Evolutionary conservation across 768 basidiomycete species (phyloP).

Genomic region (Cantharellus cinnabarinus): DNA sequence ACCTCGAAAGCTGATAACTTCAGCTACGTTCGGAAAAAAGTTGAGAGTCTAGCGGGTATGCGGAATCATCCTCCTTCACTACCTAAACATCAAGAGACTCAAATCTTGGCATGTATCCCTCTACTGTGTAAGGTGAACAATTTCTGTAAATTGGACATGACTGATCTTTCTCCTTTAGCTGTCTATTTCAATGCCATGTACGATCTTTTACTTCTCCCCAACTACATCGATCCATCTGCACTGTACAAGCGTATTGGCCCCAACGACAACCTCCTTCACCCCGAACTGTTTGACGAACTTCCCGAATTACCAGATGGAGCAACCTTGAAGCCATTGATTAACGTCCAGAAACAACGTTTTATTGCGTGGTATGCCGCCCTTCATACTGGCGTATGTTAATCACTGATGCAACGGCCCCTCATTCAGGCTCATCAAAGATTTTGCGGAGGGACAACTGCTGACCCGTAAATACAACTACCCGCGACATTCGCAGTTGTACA

Average conservation of each 20-base stretch:
- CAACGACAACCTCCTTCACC: conserved; percentile 39
- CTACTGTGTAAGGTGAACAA: conserved; percentile 30
- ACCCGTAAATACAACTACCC: conserved; percentile 27
- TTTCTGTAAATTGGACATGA: neutral
- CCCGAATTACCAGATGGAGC: conserved; percentile 54
- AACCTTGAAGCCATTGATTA: conserved; percentile 68
- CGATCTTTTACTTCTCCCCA: conserved; percentile 45
- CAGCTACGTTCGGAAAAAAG: conserved; percentile 45
- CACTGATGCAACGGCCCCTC: neutral
- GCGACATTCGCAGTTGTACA: too few species aligned
- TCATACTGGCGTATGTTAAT: neutral
- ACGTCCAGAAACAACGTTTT: conserved; percentile 71
- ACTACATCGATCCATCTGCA: conserved; percentile 65
- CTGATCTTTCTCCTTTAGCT: conserved; percentile 22
- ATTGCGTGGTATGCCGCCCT: conserved; percentile 29
- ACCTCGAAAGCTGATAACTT: conserved; percentile 47
- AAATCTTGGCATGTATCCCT: conserved; percentile 34
- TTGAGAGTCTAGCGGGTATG: conserved; percentile 42
- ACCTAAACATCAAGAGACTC: neutral
- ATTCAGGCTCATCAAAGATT: conserved; percentile 40
- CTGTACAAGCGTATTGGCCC: conserved; percentile 35
- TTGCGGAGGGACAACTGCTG: conserved; percentile 68
- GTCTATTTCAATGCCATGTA: conserved; percentile 57
- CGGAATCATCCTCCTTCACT: conserved; percentile 21
- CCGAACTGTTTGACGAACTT: conserved; percentile 59